These are phyloP conservation scores for Calocera viscosa DNA, from an alignment of 768 basidiomycete species.

Conservation along the genomic window DNA sequence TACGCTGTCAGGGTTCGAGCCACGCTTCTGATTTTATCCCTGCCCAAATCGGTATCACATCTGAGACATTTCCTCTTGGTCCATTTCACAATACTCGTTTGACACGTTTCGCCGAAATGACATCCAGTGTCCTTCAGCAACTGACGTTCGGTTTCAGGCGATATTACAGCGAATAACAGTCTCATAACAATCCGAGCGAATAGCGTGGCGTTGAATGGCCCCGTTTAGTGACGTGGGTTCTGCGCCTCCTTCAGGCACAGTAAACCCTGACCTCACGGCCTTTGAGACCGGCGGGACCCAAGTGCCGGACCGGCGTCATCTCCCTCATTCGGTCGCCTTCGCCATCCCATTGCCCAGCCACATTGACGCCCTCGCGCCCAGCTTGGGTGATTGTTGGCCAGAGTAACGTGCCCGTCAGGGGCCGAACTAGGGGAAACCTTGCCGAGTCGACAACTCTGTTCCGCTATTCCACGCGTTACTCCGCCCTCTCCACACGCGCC, in stretches of 20 bases:
- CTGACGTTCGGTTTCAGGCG: neutral
- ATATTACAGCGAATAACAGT: no score
- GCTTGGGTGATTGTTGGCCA: neutral
- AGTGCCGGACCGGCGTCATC: slow-evolving; percentile 5
- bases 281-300: neutral
- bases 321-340: neutral
- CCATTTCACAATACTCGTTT: no score
- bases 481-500: neutral
- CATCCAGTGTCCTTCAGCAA: no score
- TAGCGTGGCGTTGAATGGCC: neutral
- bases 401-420: neutral
- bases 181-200: neutral
- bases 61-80: no score
- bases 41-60: neutral
- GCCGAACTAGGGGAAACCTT: neutral
- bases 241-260: slow-evolving; percentile 3
- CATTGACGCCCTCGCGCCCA: neutral
- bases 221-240: slow-evolving; percentile 3
- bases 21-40: neutral
- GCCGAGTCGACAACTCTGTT: neutral
- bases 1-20: neutral
- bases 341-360: neutral
- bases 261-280: neutral
- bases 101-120: no score
- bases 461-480: no score